phyloP scores from a whole-genome alignment of 148 eudicot species.

The Talinum fruticosum region DNA sequence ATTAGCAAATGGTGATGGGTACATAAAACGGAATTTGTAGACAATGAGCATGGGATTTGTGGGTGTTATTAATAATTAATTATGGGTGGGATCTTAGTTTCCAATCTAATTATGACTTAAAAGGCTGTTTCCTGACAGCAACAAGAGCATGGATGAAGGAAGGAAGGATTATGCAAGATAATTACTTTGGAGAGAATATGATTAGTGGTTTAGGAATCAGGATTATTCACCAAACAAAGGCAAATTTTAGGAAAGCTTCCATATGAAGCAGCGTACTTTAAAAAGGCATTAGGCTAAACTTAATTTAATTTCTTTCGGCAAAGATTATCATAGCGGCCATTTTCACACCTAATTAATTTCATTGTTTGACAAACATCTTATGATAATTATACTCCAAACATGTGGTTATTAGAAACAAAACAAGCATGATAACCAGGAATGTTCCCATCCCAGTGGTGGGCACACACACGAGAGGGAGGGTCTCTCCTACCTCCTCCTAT shows the following conservation, averaged over 20 bases:
- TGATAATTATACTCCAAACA: background rate
- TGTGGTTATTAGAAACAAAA: background rate
- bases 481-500: too few species aligned
- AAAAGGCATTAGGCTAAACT: background rate
- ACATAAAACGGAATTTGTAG: constrained; percentile 1
- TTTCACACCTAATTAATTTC: constrained; percentile 6
- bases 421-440: background rate
- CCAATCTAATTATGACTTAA: background rate
- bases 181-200: background rate
- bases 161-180: background rate
- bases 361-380: background rate
- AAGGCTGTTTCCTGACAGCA: constrained; percentile 1
- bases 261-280: background rate
- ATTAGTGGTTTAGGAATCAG: background rate
- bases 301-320: background rate
- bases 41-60: constrained; percentile 2
- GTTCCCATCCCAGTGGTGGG: background rate
- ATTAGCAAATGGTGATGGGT: background rate
- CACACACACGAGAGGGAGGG: too few species aligned
- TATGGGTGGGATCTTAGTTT: constrained; percentile 3
- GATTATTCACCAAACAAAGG: background rate
- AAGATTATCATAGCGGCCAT: background rate
- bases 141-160: background rate
- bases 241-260: constrained; percentile 6
- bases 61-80: background rate